Evolutionary conservation across 1,284 basidiomycete species (phyloP).

Genomic region (Ustilago sp.): DNA sequence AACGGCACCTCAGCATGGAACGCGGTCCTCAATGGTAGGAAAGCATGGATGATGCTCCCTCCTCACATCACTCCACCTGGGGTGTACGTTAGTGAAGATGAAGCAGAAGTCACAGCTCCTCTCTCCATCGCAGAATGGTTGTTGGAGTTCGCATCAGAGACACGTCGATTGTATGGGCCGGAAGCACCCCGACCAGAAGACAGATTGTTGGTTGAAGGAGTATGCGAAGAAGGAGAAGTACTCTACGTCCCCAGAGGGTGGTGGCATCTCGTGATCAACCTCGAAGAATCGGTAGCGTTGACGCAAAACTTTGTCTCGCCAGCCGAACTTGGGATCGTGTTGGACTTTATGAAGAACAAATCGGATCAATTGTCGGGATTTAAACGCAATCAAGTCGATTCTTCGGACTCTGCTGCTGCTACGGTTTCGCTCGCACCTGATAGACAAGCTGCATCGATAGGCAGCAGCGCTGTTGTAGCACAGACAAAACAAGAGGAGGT

Average conservation of each 20-base stretch:
- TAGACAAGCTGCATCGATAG: constrained; percentile 27
- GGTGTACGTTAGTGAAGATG: constrained; percentile 70
- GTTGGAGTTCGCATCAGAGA: constrained; percentile 69
- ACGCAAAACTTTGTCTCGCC: constrained; percentile 72
- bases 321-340: constrained; percentile 69
- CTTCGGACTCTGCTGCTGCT: neutral
- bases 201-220: constrained; percentile 68
- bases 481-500: neutral
- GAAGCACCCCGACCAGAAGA: constrained; percentile 30
- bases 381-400: constrained; percentile 48
- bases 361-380: constrained; percentile 71
- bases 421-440: constrained; percentile 18
- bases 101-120: constrained; percentile 70
- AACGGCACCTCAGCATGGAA: constrained; percentile 72
- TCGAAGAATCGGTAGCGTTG: constrained; percentile 68
- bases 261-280: constrained; percentile 67
- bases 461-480: neutral
- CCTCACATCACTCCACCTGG: constrained; percentile 70
- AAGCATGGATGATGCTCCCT: constrained; percentile 71
- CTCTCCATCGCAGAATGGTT: constrained; percentile 71
- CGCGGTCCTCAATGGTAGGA: constrained; percentile 69
- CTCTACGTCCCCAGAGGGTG: constrained; percentile 69
- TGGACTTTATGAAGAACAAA: constrained; percentile 71
- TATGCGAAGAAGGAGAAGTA: constrained; percentile 70
- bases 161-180: constrained; percentile 68